Base-by-base conservation (phyloP, 192 early-diverging fungal genomes). In the Coemansia sp. region DNA sequence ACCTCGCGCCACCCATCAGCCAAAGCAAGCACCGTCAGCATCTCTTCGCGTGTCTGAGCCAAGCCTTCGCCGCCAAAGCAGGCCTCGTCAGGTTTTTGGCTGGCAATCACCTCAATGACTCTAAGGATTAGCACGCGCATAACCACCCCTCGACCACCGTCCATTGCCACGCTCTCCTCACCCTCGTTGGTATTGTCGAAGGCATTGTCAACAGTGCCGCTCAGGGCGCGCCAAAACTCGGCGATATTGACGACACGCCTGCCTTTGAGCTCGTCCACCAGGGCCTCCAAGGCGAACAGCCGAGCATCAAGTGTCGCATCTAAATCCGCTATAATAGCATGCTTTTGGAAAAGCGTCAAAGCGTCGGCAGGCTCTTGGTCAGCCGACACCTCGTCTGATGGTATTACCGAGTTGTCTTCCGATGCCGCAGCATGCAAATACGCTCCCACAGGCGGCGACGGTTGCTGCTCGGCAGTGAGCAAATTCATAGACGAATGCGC, bases 1-100 rank as follows among this genome's bases (percentile, higher is more conserved):
- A 75, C 59, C 64, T 83, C 81, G 8, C 50, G 55, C 76, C 76
- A 79, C 56, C 67, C 67, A 1, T 55, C 34, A 6, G 70, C 76
- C 37, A 34, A 8, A 35, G 58, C 40, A 9, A 79, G 59, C 9
- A 73, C 66, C 4, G 29, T 15, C 30, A 75, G 76, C 70, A 83
- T 75, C 16, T 69, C 45, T 11, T 22, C 50, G 35, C 72, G 80
- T 24, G 61, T 67, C 49, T 47, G 45, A 24, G 37, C 44, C 7
- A 53, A 61, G 59, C 44, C 38, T 47, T 39, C 49, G n/a, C 18
- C 35, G 60, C 70, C 70, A 59, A 70, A 45, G 62, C 63, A 44
- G 40, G 24, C 24, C 18, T 75, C 52, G 30, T 16, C 18, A 20
- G 39, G 56, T 13, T 55, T 41, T 41, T 53, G 27, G 34, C 68